Percentiles rank a stretch among this genome's conserved stretches.
phyloP scores from a whole-genome alignment of 225 moss, liverwort and hornwort species.

The Pseudoscleropodium purum region DNA sequence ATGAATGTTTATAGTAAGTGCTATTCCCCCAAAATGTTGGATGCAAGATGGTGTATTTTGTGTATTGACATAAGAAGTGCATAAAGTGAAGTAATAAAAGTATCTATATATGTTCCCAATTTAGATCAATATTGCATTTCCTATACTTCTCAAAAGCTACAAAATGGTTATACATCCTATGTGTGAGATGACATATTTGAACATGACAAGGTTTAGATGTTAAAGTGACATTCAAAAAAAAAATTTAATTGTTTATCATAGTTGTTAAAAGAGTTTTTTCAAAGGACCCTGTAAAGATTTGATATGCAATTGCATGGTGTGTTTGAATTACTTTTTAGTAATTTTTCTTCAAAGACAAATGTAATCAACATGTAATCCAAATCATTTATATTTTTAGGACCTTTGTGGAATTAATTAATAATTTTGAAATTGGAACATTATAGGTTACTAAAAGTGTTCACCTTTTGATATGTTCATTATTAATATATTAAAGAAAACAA shows the following conservation, averaged over 20 bases:
- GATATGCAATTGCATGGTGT: rapidly evolving
- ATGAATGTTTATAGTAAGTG: rapidly evolving
- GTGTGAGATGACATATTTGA: rapidly evolving
- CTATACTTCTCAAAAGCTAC: background rate
- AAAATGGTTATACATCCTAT: background rate
- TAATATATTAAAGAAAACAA: background rate
- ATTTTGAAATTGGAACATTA: background rate
- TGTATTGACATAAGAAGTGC: background rate
- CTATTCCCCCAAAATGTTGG: rapidly evolving
- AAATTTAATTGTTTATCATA: background rate
- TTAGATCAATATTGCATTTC: background rate
- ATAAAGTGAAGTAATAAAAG: background rate
- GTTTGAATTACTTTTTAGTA: rapidly evolving
- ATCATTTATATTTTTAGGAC: background rate
- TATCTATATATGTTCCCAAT: rapidly evolving
- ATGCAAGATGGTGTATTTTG: rapidly evolving
- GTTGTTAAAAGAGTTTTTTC: no score
- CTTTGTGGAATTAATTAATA: background rate
- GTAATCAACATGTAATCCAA: background rate
- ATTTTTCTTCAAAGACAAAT: background rate
- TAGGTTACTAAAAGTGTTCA: background rate
- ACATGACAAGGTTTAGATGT: background rate
- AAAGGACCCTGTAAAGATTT: background rate
- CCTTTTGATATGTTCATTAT: rapidly evolving
- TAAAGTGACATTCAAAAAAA: background rate